phyloP scores from a whole-genome alignment of 495 filamentous ascomycete genomes.

The Cenococcum geophilum region DNA sequence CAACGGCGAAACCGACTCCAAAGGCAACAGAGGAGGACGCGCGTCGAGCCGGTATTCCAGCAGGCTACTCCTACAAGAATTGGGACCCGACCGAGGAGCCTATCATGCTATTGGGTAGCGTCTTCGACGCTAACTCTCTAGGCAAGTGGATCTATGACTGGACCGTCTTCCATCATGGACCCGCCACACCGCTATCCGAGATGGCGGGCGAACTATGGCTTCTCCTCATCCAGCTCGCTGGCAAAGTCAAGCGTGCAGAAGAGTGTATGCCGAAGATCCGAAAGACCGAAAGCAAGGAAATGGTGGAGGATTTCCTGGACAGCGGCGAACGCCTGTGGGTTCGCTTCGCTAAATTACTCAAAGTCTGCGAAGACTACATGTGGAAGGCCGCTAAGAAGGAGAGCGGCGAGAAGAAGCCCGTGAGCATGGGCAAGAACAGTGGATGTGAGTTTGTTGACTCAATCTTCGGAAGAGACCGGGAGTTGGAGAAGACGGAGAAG shows the following conservation, averaged over 20 bases:
- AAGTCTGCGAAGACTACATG: slow-evolving; percentile 90
- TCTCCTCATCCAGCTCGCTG: slow-evolving; percentile 87
- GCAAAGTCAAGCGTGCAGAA: slow-evolving; percentile 88
- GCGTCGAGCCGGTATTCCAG: slow-evolving; percentile 70
- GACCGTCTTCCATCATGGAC: slow-evolving; percentile 89
- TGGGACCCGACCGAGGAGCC: slow-evolving; percentile 95
- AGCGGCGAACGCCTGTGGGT: slow-evolving; percentile 82
- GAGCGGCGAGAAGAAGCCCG: slow-evolving; percentile 51
- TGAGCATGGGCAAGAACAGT: slow-evolving; percentile 84
- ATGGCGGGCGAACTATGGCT: slow-evolving; percentile 95
- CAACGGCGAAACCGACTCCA: slow-evolving; percentile 40
- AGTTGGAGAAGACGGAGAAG: slow-evolving; percentile 88
- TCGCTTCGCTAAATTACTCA: slow-evolving; percentile 80
- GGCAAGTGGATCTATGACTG: slow-evolving; percentile 99
- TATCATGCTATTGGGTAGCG: slow-evolving; percentile 87
- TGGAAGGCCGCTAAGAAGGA: slow-evolving; percentile 65
- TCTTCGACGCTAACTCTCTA: slow-evolving; percentile 95
- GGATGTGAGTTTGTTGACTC: slow-evolving; percentile 96
- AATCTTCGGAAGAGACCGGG: slow-evolving; percentile 88
- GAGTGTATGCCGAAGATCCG: slow-evolving; percentile 72
- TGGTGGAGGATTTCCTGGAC: slow-evolving; percentile 86
- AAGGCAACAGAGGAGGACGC: slow-evolving; percentile 85
- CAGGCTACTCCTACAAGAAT: slow-evolving; percentile 94
- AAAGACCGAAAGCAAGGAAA: slow-evolving; percentile 63
- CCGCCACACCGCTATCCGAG: slow-evolving; percentile 79